Evolutionary conservation across 225 moss, liverwort and hornwort genomes (phyloP), one percentile per base, ranked within the genome.

Genomic region (Physcomitrium patens): DNA sequence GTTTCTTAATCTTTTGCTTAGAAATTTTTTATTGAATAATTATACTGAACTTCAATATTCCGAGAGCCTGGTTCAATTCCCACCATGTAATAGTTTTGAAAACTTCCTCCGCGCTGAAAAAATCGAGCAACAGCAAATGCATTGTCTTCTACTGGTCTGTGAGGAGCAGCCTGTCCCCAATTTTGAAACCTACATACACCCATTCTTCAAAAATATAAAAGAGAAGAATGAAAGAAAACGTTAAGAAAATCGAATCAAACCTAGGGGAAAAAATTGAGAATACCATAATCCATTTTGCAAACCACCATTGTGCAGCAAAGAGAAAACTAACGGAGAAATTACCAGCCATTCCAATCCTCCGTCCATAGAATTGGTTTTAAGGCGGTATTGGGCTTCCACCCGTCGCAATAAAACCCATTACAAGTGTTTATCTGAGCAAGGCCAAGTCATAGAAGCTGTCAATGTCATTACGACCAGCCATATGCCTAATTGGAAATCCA

Each of bases 281-380:
- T 8, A 51, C 57, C 61, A 3, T 50, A 50, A 65, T 43, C 31
- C 31, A 73, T 24, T 50, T 58, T 44, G 50, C n/a, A 76, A 52
- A 42, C 59, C 15, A 11, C 48, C 16, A 65, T 37, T 47, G 0
- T 31, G 18, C 3, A 48, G 15, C 15, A 16, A 15, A 18, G 12
- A 63, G 58, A 68, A 45, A 53, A 17, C 9, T 50, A 6, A 42
- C 16, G 59, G 50, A 9, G n/a, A 12, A 60, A 41, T 31, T 93
- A 99, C 99, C 99, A 99, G 91, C 99, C 99, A 67, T 94, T 92
- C 99, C 99, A 99, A 59, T 99, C 92, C 81, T 99, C 99, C 22
- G 99, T 99, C 99, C 99, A 99, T 60, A 99, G 81, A 5, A 76
- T 77, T 57, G 99, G 99, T 74, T 85, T 91, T 16, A 79, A 80